These are phyloP conservation scores for Aspergillus egyptiacus DNA, from an alignment of 495 filamentous ascomycete species.

Conservation along the genomic window DNA sequence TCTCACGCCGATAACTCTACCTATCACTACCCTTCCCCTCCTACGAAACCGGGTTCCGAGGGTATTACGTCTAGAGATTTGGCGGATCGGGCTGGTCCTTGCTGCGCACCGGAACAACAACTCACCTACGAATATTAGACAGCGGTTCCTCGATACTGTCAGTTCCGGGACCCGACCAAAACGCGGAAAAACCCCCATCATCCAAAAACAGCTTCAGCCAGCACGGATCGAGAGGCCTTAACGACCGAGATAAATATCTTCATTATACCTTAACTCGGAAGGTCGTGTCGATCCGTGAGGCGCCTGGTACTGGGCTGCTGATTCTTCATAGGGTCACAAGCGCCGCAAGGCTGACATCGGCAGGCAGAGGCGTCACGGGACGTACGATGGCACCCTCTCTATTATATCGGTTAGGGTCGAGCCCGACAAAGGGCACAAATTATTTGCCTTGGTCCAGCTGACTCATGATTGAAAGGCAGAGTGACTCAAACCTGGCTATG, in stretches of 20 bases:
- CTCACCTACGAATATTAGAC: no score
- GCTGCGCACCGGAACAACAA: no score
- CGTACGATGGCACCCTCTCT: background rate
- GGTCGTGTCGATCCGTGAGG: constrained; percentile 1
- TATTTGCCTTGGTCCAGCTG: constrained; percentile 15
- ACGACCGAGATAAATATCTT: background rate
- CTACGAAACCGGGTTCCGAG: no score
- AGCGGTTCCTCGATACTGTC: no score
- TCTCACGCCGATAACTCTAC: no score
- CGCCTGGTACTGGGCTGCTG: constrained; percentile 7
- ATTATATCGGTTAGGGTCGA: constrained; percentile 6
- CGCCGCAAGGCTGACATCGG: constrained; percentile 17
- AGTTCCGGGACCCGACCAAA: no score
- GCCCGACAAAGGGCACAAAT: constrained; percentile 1
- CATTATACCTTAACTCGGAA: background rate
- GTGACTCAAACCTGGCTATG: constrained; percentile 17
- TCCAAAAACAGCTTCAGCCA: background rate
- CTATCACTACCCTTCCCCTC: no score
- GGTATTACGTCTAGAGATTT: no score
- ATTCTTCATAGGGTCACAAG: constrained; percentile 23
- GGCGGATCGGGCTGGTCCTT: no score
- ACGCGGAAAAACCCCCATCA: background rate
- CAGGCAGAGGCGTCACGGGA: constrained; percentile 16
- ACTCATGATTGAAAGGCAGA: constrained; percentile 9
- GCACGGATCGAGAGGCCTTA: background rate